These are phyloP conservation scores for Globisporangium lucens DNA, from an alignment of 352 stramenopile genomes.

Conservation along the genomic window DNA sequence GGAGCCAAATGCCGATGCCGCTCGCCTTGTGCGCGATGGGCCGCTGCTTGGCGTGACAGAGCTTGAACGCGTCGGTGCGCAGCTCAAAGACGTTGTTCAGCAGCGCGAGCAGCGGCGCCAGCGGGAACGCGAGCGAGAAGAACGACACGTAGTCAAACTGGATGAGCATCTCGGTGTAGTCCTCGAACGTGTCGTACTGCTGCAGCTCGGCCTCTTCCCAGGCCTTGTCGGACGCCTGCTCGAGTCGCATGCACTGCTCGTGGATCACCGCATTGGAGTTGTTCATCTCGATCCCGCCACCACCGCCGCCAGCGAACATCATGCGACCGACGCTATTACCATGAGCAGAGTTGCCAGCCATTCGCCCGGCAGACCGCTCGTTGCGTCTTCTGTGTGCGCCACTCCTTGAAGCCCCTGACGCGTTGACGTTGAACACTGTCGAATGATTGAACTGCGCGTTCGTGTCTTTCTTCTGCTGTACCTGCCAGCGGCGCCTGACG, in stretches of 20 bases:
- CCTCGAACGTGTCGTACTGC: constrained; percentile 93
- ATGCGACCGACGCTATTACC: not conserved
- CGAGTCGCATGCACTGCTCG: constrained; percentile 73
- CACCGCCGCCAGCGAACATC: not conserved
- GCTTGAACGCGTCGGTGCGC: constrained; percentile 93
- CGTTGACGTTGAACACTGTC: constrained; percentile 46
- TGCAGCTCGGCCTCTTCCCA: constrained; percentile 91
- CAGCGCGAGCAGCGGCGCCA: constrained; percentile 92
- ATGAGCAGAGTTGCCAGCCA: not conserved
- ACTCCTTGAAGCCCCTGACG: not conserved
- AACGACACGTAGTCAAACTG: constrained; percentile 96
- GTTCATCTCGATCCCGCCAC: not conserved
- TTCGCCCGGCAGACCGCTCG: constrained; percentile 4
- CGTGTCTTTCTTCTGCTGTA: constrained; percentile 44
- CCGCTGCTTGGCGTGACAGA: constrained; percentile 90
- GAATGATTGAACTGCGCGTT: constrained; percentile 65
- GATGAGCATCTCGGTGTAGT: constrained; percentile 93
- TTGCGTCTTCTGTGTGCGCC: constrained; percentile 14
- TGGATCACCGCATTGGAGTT: constrained; percentile 63
- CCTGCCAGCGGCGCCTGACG: constrained; percentile 38
- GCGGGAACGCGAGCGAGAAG: constrained; percentile 93
- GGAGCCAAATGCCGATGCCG: constrained; percentile 87
- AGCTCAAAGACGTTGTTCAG: constrained; percentile 93
- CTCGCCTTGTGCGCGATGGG: constrained; percentile 91
- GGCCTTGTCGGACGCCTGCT: constrained; percentile 75